Percentiles rank a stretch among this genome's conserved stretches.
Evolutionary conservation across 192 early-diverging fungal genomes (phyloP).

Genomic region (Endogone sp.): DNA sequence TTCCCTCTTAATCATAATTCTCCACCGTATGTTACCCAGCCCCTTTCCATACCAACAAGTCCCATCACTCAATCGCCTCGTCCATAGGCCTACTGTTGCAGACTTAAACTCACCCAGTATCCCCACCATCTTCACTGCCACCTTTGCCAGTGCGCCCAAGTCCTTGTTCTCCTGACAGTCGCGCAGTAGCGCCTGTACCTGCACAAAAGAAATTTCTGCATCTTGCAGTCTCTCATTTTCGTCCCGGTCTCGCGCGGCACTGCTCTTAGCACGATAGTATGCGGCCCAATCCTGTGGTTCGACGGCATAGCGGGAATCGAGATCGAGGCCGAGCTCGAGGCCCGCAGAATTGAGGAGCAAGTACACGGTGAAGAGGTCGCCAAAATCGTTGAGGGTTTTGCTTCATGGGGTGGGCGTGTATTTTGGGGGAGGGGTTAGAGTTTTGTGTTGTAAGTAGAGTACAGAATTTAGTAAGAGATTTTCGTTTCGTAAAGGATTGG

Average conservation of each 20-base stretch:
- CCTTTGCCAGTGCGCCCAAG: constrained; percentile 31
- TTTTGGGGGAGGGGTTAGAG: neutral
- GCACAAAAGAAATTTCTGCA: constrained; percentile 40
- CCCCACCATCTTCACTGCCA: constrained; percentile 42
- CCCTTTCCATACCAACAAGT: too few relatives aligned
- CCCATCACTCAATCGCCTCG: too few relatives aligned
- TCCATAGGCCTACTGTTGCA: too few relatives aligned
- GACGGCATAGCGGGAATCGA: constrained; percentile 13
- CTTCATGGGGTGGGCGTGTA: constrained; percentile 23
- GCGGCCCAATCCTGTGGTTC: constrained; percentile 44
- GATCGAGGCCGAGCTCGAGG: constrained; percentile 30
- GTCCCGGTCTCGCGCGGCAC: constrained; percentile 22
- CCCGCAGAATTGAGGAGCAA: constrained; percentile 41
- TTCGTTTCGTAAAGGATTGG: neutral
- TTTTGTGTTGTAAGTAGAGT: neutral
- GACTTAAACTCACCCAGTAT: constrained; percentile 34
- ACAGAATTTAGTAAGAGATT: neutral
- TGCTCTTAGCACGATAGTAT: constrained; percentile 38
- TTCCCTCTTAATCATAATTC: too few relatives aligned
- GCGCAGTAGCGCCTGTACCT: constrained; percentile 35
- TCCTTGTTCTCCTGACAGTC: constrained; percentile 38
- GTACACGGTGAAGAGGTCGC: constrained; percentile 45
- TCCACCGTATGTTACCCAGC: neutral
- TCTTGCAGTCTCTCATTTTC: constrained; percentile 31
- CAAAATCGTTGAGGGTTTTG: constrained; percentile 49